Evolutionary conservation across 2,329 filamentous ascomycete genomes (phyloP).

Genomic region (Cordyceps cicadae): DNA sequence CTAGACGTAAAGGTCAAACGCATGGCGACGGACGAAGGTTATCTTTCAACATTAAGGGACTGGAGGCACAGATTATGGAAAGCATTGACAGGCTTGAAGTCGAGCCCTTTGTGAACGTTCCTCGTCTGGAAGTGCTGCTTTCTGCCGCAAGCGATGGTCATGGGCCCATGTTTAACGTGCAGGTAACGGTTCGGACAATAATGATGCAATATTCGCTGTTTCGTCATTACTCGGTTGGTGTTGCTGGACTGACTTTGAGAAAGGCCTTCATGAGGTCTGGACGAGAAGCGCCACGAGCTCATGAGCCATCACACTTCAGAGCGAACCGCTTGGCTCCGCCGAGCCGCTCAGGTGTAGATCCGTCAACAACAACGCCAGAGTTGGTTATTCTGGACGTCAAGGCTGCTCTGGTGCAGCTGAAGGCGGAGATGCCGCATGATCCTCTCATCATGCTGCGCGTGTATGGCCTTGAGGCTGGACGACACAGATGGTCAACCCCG

Average conservation of each 20-base stretch:
- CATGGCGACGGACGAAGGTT: conserved; percentile 70
- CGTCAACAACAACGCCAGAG: conserved; percentile 42
- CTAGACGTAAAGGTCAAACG: conserved; percentile 45
- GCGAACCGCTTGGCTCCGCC: conserved; percentile 32
- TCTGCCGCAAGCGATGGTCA: conserved; percentile 79
- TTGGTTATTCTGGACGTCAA: conserved; percentile 76
- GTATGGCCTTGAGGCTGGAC: conserved; percentile 71
- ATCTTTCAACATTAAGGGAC: conserved; percentile 68
- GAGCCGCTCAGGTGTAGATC: conserved; percentile 22
- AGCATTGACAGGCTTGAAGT: conserved; percentile 73
- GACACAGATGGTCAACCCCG: conserved; percentile 79
- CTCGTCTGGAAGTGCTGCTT: conserved; percentile 78
- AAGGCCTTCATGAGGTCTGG: conserved; percentile 56
- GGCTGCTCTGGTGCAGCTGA: conserved; percentile 73
- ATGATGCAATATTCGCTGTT: conserved; percentile 87
- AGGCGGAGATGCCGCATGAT: conserved; percentile 79
- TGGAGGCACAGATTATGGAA: conserved; percentile 89
- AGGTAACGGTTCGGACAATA: conserved; percentile 70
- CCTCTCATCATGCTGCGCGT: conserved; percentile 88
- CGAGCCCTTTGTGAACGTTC: conserved; percentile 79
- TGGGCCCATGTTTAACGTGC: conserved; percentile 80
- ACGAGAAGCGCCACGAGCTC: conserved; percentile 29
- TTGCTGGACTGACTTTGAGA: conserved; percentile 68
- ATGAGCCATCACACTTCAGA: conserved; percentile 23
- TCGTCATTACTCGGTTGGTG: conserved; percentile 79